Evolutionary conservation across 257 asterid species (phyloP).

Genomic region (Jacaranda mimosifolia): DNA sequence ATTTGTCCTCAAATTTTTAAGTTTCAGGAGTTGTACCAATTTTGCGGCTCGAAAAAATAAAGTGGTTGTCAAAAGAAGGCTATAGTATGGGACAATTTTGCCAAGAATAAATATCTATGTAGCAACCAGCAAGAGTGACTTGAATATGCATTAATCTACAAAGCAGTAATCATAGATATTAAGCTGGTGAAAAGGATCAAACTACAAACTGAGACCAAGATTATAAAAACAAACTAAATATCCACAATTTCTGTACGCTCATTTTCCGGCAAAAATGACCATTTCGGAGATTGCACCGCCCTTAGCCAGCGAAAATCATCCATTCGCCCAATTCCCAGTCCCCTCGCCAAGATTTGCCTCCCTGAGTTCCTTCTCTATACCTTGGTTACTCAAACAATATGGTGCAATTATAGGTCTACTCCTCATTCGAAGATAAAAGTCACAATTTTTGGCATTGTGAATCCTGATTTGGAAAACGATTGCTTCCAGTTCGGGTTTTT

Average conservation of each 20-base stretch:
- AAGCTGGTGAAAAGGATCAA: too few relatives aligned
- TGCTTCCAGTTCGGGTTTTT: constrained; percentile 61
- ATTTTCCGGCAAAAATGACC: constrained; percentile 73
- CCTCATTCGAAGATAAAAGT: constrained; percentile 78
- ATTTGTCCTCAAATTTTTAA: too few relatives aligned
- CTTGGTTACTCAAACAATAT: constrained; percentile 66
- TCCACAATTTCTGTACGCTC: constrained; percentile 53
- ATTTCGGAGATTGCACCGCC: constrained; percentile 87
- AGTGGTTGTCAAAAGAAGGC: too few relatives aligned
- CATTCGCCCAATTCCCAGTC: constrained; percentile 83
- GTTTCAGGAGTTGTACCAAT: too few relatives aligned
- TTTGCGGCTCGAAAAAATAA: too few relatives aligned
- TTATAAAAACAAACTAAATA: constrained; percentile 29
- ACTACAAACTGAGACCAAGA: too few relatives aligned
- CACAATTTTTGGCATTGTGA: constrained; percentile 75
- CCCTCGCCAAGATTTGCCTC: constrained; percentile 83
- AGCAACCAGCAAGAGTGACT: too few relatives aligned
- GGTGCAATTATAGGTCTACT: constrained; percentile 97
- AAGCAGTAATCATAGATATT: too few relatives aligned
- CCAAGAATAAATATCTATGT: too few relatives aligned
- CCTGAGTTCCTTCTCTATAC: constrained; percentile 67
- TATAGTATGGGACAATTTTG: too few relatives aligned
- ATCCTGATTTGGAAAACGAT: constrained; percentile 74
- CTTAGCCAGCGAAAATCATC: constrained; percentile 93
- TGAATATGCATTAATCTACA: too few relatives aligned